Percentiles rank a stretch among this genome's conserved stretches.
Conservation (phyloP, 106 monocot genomes). For the Posidonia australis region DNA sequence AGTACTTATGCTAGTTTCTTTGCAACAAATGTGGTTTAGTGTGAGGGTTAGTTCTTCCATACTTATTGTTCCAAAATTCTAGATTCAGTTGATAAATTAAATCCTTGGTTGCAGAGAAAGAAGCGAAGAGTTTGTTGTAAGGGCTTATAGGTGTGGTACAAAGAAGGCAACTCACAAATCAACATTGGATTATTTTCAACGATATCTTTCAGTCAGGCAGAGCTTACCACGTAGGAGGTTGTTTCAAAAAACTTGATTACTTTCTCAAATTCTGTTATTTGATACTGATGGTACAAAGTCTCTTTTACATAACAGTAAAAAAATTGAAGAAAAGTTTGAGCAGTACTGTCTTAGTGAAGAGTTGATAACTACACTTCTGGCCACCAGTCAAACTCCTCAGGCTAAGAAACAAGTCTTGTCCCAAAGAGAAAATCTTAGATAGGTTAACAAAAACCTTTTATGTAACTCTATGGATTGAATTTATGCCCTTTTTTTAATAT, state of each 20-base stretch:
- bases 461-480: too few species aligned
- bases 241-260: slow-evolving; percentile 5
- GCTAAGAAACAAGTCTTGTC: too few species aligned
- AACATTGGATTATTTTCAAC: slow-evolving; percentile 51
- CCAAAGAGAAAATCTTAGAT: too few species aligned
- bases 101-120: slow-evolving; percentile 48
- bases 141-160: slow-evolving; percentile 73
- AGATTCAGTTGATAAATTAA: too few species aligned
- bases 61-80: too few species aligned
- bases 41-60: neutral
- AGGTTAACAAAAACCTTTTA: too few species aligned
- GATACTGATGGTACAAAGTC: neutral
- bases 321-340: too few species aligned
- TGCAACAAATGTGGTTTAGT: neutral
- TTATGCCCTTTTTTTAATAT: too few species aligned
- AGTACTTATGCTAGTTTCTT: neutral
- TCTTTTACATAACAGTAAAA: too few species aligned
- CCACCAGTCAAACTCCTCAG: too few species aligned
- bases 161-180: slow-evolving; percentile 92
- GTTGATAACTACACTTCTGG: too few species aligned
- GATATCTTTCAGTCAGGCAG: slow-evolving; percentile 66
- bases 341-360: too few species aligned
- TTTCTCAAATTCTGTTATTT: neutral
- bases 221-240: slow-evolving; percentile 53
- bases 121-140: slow-evolving; percentile 88